A percentile compares a stretch with the other conserved stretches of the same genome.
These are phyloP conservation scores for Selenicereus undatus DNA, from an alignment of 148 eudicot genomes.

Conservation along the genomic window DNA sequence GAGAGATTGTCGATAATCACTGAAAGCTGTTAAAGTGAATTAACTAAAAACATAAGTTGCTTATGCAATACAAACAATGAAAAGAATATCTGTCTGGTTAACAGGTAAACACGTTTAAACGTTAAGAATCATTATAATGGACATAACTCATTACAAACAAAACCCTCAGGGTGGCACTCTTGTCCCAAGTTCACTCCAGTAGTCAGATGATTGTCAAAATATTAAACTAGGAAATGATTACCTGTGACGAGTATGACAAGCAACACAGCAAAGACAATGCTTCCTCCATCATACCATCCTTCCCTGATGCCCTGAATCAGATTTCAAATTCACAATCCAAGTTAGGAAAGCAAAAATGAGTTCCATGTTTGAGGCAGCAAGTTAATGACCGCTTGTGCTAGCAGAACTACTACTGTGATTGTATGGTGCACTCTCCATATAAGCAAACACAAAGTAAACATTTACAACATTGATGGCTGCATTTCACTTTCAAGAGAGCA, in stretches of 20 bases:
- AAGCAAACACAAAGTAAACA: background rate
- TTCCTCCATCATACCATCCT: conserved; percentile 97
- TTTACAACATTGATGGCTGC: background rate
- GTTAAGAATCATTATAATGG: background rate
- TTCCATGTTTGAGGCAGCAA: background rate
- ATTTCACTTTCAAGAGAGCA: background rate
- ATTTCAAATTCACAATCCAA: conserved; percentile 6
- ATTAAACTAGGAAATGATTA: conserved; percentile 14
- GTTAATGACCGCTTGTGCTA: background rate
- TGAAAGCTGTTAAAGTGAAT: conserved; percentile 46
- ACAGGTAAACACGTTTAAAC: background rate
- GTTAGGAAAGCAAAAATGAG: background rate
- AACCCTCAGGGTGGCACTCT: background rate
- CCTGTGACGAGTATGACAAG: conserved; percentile 88
- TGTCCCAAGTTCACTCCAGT: background rate
- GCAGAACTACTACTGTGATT: background rate
- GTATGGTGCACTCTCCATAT: background rate
- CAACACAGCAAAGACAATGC: conserved; percentile 88
- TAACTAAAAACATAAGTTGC: background rate
- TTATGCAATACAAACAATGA: background rate
- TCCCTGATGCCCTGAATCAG: conserved; percentile 55
- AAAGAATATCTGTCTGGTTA: background rate
- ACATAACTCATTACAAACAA: background rate
- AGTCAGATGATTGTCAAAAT: background rate
- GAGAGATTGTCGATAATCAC: conserved; percentile 89